These are phyloP conservation scores for Onygenales sp. DNA, from an alignment of 2,329 filamentous ascomycete genomes.

Conservation along the genomic window DNA sequence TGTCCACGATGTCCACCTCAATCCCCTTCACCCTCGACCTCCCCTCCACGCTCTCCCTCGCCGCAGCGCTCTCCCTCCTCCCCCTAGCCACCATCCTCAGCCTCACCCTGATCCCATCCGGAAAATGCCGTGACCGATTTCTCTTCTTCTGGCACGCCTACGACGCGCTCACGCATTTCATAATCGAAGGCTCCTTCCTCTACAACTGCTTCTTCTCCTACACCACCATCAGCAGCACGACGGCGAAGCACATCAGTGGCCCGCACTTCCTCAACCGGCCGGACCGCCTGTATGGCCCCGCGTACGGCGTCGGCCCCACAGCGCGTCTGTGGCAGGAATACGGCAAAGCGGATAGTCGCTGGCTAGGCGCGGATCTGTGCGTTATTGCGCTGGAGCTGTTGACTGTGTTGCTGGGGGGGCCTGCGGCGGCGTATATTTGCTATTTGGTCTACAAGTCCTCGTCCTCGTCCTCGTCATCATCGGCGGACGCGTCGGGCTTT, in stretches of 20 bases:
- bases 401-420: conserved; percentile 51
- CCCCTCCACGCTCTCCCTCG: conserved; percentile 44
- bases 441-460: conserved; percentile 34
- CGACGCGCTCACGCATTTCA: conserved; percentile 82
- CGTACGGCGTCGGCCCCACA: conserved; percentile 46
- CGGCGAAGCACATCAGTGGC: conserved; percentile 7
- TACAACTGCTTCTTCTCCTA: conserved; percentile 86
- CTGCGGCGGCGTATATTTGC: conserved; percentile 49
- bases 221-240: conserved; percentile 32
- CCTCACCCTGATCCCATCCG: conserved; percentile 41
- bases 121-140: conserved; percentile 52
- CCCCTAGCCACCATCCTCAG: conserved; percentile 43
- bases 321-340: conserved; percentile 57
- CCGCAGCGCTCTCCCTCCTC: conserved; percentile 46
- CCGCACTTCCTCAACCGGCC: conserved; percentile 45
- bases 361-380: conserved; percentile 50
- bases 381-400: conserved; percentile 52
- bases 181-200: conserved; percentile 83
- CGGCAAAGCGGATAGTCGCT: conserved; percentile 53
- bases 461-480: neutral
- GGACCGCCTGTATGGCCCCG: conserved; percentile 49
- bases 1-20: neutral
- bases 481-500: conserved; percentile 5
- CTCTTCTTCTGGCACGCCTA: conserved; percentile 94
- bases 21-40: conserved; percentile 11